phyloP scores from a whole-genome alignment of 2,329 filamentous ascomycete species.

The Periglandula ipomoeae region DNA sequence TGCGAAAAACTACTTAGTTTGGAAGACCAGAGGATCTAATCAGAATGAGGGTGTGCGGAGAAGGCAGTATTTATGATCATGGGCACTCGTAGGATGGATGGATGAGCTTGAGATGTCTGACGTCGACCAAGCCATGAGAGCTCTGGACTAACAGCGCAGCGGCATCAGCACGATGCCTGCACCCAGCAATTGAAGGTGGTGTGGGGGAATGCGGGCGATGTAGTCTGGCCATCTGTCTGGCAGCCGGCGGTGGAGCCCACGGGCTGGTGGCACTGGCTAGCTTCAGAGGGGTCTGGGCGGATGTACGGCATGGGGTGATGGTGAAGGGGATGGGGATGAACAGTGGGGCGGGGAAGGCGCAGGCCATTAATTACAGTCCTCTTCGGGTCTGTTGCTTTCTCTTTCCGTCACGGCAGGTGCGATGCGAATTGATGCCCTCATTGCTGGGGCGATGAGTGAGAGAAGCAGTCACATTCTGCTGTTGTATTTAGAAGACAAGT shows the following conservation, averaged over 20 bases:
- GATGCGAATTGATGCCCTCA: too few relatives aligned
- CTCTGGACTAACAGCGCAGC: not conserved
- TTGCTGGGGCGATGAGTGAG: not conserved
- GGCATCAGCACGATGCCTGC: not conserved
- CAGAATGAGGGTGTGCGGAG: not conserved
- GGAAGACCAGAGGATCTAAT: not conserved
- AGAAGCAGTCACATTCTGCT: not conserved
- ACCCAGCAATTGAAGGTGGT: not conserved
- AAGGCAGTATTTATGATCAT: not conserved
- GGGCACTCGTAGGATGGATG: not conserved
- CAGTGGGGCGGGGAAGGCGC: too few relatives aligned
- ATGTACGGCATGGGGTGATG: too few relatives aligned
- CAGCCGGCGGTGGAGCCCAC: too few relatives aligned
- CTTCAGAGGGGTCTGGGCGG: too few relatives aligned
- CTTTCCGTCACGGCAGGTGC: not conserved
- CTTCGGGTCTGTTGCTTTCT: not conserved
- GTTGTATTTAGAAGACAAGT: too few relatives aligned
- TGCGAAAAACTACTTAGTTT: too few relatives aligned
- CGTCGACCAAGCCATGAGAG: not conserved
- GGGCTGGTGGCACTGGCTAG: too few relatives aligned
- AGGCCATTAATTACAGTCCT: too few relatives aligned
- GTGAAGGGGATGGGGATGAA: too few relatives aligned
- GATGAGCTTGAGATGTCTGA: not conserved
- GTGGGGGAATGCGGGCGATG: not conserved
- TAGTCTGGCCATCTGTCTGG: too few relatives aligned